Base-by-base conservation (phyloP, 2,329 filamentous ascomycete species). In the Keithomyces neogunnii region DNA sequence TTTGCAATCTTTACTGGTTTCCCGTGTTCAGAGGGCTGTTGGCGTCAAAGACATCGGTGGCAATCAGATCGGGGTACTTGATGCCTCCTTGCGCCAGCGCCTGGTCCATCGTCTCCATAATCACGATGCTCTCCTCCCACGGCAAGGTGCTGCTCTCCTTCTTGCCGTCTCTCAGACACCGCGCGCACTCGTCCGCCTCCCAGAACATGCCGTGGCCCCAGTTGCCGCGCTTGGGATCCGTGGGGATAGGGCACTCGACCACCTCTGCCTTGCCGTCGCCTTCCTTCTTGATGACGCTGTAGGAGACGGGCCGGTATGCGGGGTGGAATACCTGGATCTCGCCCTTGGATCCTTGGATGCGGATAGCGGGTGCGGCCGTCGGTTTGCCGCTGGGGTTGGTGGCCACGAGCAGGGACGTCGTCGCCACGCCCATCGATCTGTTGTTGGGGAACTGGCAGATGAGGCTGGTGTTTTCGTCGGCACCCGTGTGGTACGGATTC, bases 181-280 rank as follows among this genome's bases (percentile, higher is more conserved):
- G 76, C 31, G 85, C 88, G 57, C 81, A 85, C 72, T 89, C 88
- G 65, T 91, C 88, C 1, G 88, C 88, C 66, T 91, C 86, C 85
- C 85, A 92, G 71, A 89, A 93, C 88, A 95, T 93, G 47, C 89
- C 89, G 57, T 89, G 85, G 9, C 88, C 89, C 70, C 71, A 76
- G 57, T 62, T 58, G 30, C 69, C 63, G 33, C 73, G 69, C 57
- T 69, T 71, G 29, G 67, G 59, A 59, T 82, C 78, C 51, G 65
- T 63, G 40, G 79, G 78, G 43, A 80, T 74, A 10, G 77, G 75
- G 61, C 72, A 78, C 57, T 78, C 72, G 48, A 81, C 70, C 10
- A 74, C 66, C 59, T 80, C 75, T 31, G 73, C 64, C 42, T 72
- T 69, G 47, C 72, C 73, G 31, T 69, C 73, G 46, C 66, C 66